Evolutionary conservation across 2,329 filamentous ascomycete genomes (phyloP), one percentile per base, ranked within the genome.

Genomic region (Calonectria naviculata): DNA sequence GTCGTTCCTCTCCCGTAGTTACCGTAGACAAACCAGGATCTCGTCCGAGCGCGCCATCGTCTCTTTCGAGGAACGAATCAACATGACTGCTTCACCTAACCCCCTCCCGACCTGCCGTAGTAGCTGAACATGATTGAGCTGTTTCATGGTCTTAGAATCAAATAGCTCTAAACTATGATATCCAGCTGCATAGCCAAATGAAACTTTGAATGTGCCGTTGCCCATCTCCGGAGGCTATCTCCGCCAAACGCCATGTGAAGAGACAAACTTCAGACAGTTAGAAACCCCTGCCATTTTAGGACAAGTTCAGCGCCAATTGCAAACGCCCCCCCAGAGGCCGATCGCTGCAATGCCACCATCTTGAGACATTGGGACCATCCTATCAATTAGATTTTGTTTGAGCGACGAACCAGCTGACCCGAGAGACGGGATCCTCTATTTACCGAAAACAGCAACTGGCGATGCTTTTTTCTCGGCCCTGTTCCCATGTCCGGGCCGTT

Each of bases 361-460:
- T 38, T 61, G 56, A 61, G 56, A 61, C 56, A 61, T 42, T 44
- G 17, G 52, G 21, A 17, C 52, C 52, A 26, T 58, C 56, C 56
- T 61, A 61, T 61, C 56, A 41, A 44, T 44, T 61, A 41, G 56
- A 61, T 44, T 38, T 38, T 61, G 56, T 61, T 61, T 61, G 56
- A 44, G 56, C 10, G 56, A 61, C 56, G 38, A 44, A 44, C 34
- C 52, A 38, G 34, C 29, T 61, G 56, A 61, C 56, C 38, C 38
- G 38, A 61, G 52, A n/a, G 52, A 58, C 34, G 34, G 52, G 52
- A 58, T 58, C 52, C 52, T 58, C 52, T 58, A 38, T 58, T 58
- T 58, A 58, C 52, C 31, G 26, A 21, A 58, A 58, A 58, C 52
- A 58, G 52, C 52, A 26, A 4, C 15, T 38, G 52, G 19, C 52